A percentile compares a stretch with the other conserved stretches of the same genome.
Evolutionary conservation across 768 basidiomycete genomes (phyloP).

Genomic region (Macrocybe gigantea): DNA sequence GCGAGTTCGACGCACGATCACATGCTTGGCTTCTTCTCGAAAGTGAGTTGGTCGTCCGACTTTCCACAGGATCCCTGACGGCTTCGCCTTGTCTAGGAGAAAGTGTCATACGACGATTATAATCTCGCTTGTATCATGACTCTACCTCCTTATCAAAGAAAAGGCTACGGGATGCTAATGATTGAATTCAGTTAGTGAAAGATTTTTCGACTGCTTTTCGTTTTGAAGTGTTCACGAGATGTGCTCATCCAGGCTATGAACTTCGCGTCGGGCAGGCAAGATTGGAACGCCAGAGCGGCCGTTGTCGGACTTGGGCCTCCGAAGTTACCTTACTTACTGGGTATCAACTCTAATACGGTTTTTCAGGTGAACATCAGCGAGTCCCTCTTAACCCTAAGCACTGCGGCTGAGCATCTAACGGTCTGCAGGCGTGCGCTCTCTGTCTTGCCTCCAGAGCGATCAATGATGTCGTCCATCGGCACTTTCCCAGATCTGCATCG

Average conservation of each 20-base stretch:
- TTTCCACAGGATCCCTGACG: background rate
- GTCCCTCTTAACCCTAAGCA: background rate
- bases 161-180: constrained; percentile 90
- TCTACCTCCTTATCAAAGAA: constrained; percentile 86
- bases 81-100: constrained; percentile 54
- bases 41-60: constrained; percentile 26
- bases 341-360: constrained; percentile 79
- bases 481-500: constrained; percentile 23
- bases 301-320: constrained; percentile 85
- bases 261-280: constrained; percentile 76
- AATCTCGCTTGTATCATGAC: constrained; percentile 97
- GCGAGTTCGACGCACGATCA: constrained; percentile 74
- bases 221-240: background rate
- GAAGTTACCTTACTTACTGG: constrained; percentile 90
- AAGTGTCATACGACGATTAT: constrained; percentile 92
- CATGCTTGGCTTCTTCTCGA: constrained; percentile 70
- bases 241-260: constrained; percentile 69
- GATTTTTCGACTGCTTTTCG: background rate
- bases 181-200: constrained; percentile 91
- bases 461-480: constrained; percentile 38
- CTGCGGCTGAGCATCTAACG: background rate
- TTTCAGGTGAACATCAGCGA: constrained; percentile 49
- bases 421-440: constrained; percentile 47
- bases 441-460: constrained; percentile 48
- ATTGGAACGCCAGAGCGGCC: constrained; percentile 94